A percentile compares a stretch with the other conserved stretches of the same genome.
phyloP scores from a whole-genome alignment of 805 yeast species.

The Wickerhamiella slavikovae region DNA sequence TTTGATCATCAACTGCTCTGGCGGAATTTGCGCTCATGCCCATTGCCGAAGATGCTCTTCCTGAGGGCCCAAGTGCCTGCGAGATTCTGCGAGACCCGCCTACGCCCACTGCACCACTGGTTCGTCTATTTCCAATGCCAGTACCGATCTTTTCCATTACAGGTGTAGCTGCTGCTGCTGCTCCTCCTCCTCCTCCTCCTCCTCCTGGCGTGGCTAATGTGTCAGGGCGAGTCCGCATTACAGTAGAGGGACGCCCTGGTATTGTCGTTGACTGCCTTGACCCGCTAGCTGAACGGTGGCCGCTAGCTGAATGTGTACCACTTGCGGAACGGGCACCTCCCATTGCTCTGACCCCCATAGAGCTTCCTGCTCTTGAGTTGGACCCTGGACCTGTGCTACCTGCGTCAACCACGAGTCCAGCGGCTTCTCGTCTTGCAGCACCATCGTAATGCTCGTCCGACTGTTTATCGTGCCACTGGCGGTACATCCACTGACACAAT shows the following conservation, averaged over 20 bases:
- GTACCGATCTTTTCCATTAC: no score
- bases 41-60: no score
- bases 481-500: constrained; percentile 79
- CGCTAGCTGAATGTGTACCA: neutral
- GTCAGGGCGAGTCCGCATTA: neutral
- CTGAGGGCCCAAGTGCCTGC: no score
- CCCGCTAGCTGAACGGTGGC: no score
- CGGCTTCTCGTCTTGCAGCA: constrained; percentile 28
- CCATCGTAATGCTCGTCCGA: constrained; percentile 60
- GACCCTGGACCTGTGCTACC: constrained; percentile 1
- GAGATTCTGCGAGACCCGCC: no score
- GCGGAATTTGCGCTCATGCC: constrained; percentile 1
- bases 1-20: constrained; percentile 1
- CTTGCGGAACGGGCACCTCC: constrained; percentile 1
- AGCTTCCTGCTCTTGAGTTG: neutral
- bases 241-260: no score
- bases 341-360: neutral
- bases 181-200: neutral
- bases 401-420: constrained; percentile 2
- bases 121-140: no score
- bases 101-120: no score
- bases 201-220: neutral
- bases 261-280: no score
- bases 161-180: neutral
- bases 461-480: constrained; percentile 58